Evolutionary conservation across 2,329 filamentous ascomycete species (phyloP).

Genomic region (Colletotrichum neosansevieriae): DNA sequence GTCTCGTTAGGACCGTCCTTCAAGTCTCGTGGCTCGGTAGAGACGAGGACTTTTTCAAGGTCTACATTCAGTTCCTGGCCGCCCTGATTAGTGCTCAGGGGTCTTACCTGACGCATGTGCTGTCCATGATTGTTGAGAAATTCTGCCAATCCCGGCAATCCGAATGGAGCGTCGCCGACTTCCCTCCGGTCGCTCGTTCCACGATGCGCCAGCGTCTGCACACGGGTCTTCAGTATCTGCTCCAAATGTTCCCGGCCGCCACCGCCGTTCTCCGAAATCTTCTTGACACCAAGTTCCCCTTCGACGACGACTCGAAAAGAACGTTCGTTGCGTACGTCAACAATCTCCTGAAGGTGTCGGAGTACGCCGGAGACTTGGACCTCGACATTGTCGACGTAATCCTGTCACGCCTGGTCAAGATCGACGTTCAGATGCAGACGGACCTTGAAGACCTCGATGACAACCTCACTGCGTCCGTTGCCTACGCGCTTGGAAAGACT

Average conservation of each 20-base stretch:
- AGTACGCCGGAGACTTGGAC: constrained; percentile 82
- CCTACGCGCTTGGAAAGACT: constrained; percentile 61
- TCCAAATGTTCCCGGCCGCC: constrained; percentile 85
- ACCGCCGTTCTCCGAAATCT: constrained; percentile 76
- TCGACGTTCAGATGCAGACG: constrained; percentile 94
- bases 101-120: constrained; percentile 78
- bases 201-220: constrained; percentile 82
- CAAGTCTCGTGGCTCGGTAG: constrained; percentile 74
- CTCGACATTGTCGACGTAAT: constrained; percentile 86
- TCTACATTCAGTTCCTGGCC: constrained; percentile 76
- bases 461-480: constrained; percentile 80
- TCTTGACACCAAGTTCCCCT: constrained; percentile 78
- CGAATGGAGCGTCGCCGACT: constrained; percentile 61
- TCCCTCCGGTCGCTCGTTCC: constrained; percentile 71
- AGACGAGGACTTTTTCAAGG: constrained; percentile 73
- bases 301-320: constrained; percentile 79
- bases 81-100: constrained; percentile 86
- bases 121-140: constrained; percentile 84
- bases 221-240: constrained; percentile 78
- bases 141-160: constrained; percentile 69
- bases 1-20: constrained; percentile 70
- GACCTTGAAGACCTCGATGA: constrained; percentile 95
- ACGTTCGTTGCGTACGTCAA: constrained; percentile 89
- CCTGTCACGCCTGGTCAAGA: constrained; percentile 88
- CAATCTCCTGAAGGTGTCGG: constrained; percentile 82